Evolutionary conservation across 768 basidiomycete species (phyloP), one percentile per base, ranked within the genome.

Genomic region (Russula earlei): DNA sequence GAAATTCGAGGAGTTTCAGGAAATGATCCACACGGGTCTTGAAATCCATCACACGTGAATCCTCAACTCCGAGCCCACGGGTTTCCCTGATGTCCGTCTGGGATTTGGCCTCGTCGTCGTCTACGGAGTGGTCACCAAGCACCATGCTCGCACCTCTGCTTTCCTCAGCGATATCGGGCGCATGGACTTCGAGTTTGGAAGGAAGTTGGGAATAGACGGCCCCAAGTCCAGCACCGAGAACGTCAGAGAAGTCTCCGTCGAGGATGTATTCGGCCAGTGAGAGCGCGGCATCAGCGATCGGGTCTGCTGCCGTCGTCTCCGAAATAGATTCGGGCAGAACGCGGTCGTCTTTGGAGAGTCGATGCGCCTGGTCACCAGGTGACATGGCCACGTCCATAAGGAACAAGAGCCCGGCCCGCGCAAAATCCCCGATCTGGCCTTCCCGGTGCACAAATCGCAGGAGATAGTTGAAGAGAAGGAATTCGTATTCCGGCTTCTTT

Each of bases 171-270:
- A 69, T 65, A 8, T 69, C 63, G 3, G 74, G 74, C 6, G 78
- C 71, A 49, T 74, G 76, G 57, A 96, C 81, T 49, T 81, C 82
- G 40, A 98, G 76, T 70, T 96, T 96, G 19, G 83, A 82, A 0
- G 95, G 95, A 11, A 98, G 74, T 2, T 92, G 71, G 2, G 92
- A 96, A 66, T 95, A 97, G 1, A 95, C 87, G 0, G 95, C 95
- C 4, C 91, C 86, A 11, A 98, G 68, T 15, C 93, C 92, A 3
- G 95, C 95, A 17, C 85, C 91, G 44, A 98, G 80, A 11, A 98
- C 95, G 61, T 97, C 93, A n/a, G 92, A 91, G 68, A 96, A 95
- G 69, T 97, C 95, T n/a, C 93, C 91, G 65, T 95, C 91, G 17
- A 96, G 78, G 49, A 97, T 89, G 67, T 91, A 96, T 66, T 94